A percentile compares a stretch with the other conserved stretches of the same genome.
Conservation (phyloP, 352 stramenopile species). For the Globisporangium nodosum region DNA sequence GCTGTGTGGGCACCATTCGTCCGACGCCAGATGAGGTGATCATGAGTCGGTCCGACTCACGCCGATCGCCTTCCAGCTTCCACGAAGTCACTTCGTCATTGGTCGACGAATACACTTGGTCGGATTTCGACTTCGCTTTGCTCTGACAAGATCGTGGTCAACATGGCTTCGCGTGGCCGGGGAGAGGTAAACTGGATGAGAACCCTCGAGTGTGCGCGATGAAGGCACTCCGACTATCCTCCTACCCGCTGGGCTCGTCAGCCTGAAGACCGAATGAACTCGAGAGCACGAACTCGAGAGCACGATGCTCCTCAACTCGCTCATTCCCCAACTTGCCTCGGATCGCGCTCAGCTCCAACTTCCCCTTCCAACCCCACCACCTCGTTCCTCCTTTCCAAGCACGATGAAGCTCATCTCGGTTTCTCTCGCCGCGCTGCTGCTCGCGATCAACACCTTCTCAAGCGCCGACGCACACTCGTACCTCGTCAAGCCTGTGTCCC, state of each 20-base stretch:
- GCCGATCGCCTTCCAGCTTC: not conserved
- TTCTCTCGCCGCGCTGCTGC: not conserved
- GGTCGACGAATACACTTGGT: not conserved
- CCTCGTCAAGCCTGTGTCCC: slow-evolving; percentile 35
- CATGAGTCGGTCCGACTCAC: not conserved
- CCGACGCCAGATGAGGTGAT: not conserved
- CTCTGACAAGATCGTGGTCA: not conserved
- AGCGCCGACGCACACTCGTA: slow-evolving; percentile 32
- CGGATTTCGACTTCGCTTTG: not conserved
- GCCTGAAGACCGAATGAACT: not conserved
- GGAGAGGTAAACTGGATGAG: not conserved
- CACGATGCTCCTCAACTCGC: not conserved
- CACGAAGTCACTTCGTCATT: not conserved
- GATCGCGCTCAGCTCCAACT: not conserved
- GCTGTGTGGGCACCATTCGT: not conserved
- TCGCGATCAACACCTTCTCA: slow-evolving; percentile 2
- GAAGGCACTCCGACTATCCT: not conserved
- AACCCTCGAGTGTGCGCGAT: not conserved
- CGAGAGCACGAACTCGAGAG: not conserved
- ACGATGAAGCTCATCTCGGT: slow-evolving; percentile 7
- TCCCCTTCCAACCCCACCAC: not conserved
- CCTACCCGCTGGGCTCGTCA: not conserved
- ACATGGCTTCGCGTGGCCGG: not conserved
- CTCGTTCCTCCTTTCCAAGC: not conserved
- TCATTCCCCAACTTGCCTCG: not conserved